These are phyloP conservation scores for Acacia crassicarpa DNA, from an alignment of 306 rosid species.

Conservation along the genomic window DNA sequence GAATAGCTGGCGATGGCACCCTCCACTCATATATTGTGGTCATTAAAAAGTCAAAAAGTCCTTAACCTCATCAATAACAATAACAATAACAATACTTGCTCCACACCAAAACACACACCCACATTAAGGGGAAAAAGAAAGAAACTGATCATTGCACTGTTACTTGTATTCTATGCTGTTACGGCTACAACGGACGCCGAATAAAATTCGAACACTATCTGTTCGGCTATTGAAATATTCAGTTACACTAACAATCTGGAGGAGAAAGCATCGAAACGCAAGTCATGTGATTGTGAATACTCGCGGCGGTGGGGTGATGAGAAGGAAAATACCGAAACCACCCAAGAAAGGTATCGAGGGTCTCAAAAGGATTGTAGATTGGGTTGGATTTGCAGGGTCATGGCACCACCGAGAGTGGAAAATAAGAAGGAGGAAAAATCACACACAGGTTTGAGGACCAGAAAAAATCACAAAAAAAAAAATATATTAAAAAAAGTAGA, in stretches of 20 bases:
- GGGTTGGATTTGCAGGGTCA: conserved; percentile 27
- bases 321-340: neutral
- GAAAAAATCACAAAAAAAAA: no score
- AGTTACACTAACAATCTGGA: neutral
- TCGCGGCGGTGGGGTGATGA: neutral
- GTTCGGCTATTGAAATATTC: neutral
- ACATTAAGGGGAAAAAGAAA: neutral
- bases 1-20: neutral
- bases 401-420: neutral
- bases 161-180: conserved; percentile 14
- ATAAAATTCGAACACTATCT: neutral
- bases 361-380: conserved; percentile 7
- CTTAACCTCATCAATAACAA: neutral
- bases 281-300: neutral
- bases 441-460: no score
- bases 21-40: neutral
- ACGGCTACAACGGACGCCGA: conserved; percentile 1
- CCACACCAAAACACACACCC: no score
- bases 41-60: neutral
- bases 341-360: neutral
- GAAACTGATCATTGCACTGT: conserved; percentile 14
- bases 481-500: no score
- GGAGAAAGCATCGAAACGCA: neutral
- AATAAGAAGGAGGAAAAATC: neutral
- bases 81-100: no score